phyloP scores from a whole-genome alignment of 2,329 filamentous ascomycete genomes.

The Exophiala mesophila region DNA sequence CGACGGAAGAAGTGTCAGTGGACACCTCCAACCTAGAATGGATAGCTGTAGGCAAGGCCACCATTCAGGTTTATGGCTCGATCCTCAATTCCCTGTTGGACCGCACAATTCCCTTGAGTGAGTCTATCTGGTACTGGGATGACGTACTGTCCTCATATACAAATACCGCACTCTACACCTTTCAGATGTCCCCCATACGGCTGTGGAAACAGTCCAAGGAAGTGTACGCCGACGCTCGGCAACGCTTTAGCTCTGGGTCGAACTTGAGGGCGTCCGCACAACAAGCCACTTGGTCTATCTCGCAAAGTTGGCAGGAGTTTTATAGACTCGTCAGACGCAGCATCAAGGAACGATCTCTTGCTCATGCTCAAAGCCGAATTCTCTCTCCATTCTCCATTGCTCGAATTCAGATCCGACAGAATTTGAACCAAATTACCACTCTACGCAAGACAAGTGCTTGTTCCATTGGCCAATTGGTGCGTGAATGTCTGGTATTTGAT shows the following conservation, averaged over 20 bases:
- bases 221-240: constrained; percentile 49
- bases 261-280: constrained; percentile 30
- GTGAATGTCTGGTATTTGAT: constrained; percentile 71
- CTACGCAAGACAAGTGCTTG: constrained; percentile 78
- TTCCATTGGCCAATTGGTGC: constrained; percentile 79
- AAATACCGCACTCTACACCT: constrained; percentile 73
- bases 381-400: constrained; percentile 73
- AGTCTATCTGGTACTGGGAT: constrained; percentile 96
- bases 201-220: constrained; percentile 68
- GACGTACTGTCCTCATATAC: constrained; percentile 73
- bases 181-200: constrained; percentile 76
- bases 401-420: constrained; percentile 68
- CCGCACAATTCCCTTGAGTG: constrained; percentile 55
- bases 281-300: constrained; percentile 29
- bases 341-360: constrained; percentile 66
- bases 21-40: constrained; percentile 70
- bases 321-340: constrained; percentile 75
- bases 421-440: constrained; percentile 65
- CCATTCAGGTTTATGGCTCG: constrained; percentile 78
- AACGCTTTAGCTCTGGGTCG: constrained; percentile 24
- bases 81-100: constrained; percentile 20
- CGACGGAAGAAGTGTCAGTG: constrained; percentile 28
- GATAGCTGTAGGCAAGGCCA: constrained; percentile 85
- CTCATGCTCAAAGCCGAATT: constrained; percentile 65
- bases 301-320: constrained; percentile 56